Evolutionary conservation across 495 filamentous ascomycete genomes (phyloP), one percentile per base, ranked within the genome.

Genomic region (Penicillium longicatenatum): DNA sequence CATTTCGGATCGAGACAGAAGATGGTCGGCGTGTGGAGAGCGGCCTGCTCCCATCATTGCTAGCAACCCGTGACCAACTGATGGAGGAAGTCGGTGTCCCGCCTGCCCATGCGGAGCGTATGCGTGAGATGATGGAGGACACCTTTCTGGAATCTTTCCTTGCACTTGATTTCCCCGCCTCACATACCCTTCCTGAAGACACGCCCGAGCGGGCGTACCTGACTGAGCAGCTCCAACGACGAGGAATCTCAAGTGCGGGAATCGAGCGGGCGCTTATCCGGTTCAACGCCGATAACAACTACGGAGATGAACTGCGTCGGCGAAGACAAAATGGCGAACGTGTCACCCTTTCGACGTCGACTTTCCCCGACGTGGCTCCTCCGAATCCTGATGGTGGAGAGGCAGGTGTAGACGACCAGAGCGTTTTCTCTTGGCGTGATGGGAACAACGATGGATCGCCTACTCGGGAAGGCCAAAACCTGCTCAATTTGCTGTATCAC

Each of bases 401-500:
- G 59, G 83, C 84, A 0, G 79, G 79, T 5, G 75, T 79, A 54
- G 87, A 89, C 54, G 84, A 84, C 19, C 79, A 82, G 56, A 83
- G 80, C 59, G 79, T 84, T 16, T 83, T 81, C 54, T 84, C 78
- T 6, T 80, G 77, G 75, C 71, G 78, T 1, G 86, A 80, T 72
- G 79, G 69, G 35, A 73, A 75, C 46, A 76, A 83, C 54, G 75
- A 82, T 59, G 70, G 79, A 21, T 74, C 79, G 8, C 81, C 84
- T 42, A 80, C 79, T 37, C 79, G 86, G n/a, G 84, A 85, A 55
- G 86, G 87, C 42, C 87, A 89, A 63, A 90, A 89, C 52, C 77
- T 91, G 54, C 83, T 91, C 26, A 87, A 82, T 50, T 69, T 92
- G 2, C 78, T 91, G 4, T 92, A 89, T 66, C 82, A 87, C 37